Percentiles rank a stretch among this genome's conserved stretches.
phyloP scores from a whole-genome alignment of 2,329 filamentous ascomycete species.

The Calonectria multiphialidica region DNA sequence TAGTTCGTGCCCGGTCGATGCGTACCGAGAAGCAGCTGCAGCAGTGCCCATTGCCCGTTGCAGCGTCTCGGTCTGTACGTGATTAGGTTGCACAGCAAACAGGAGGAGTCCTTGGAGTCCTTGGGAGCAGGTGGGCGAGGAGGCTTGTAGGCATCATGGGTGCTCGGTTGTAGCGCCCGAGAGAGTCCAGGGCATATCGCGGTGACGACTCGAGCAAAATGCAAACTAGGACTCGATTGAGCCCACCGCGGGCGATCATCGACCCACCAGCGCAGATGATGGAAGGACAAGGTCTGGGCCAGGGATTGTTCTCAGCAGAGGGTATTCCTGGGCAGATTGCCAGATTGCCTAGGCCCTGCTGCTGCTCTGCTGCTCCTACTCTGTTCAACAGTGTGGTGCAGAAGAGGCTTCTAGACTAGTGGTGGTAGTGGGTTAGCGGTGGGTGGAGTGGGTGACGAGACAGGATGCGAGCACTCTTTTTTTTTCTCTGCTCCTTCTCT shows the following conservation, averaged over 20 bases:
- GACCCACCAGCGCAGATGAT: constrained; percentile 23
- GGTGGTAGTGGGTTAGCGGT: neutral
- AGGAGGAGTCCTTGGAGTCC: neutral
- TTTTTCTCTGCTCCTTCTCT: neutral
- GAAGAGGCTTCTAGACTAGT: neutral
- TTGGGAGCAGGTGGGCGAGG: too few species aligned
- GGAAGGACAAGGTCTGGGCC: constrained; percentile 10
- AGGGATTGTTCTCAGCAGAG: neutral
- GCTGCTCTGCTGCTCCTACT: too few species aligned
- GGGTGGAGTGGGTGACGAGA: neutral
- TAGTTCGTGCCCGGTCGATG: constrained; percentile 14
- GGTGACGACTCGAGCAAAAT: neutral
- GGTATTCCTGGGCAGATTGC: neutral
- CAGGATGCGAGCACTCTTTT: constrained; percentile 2
- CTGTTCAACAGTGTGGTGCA: neutral
- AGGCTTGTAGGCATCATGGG: constrained; percentile 5
- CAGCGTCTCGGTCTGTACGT: neutral
- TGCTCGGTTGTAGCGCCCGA: neutral
- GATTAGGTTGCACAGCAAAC: neutral
- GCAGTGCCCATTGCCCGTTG: constrained; percentile 9
- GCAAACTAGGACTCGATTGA: constrained; percentile 12
- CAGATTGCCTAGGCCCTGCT: too few species aligned
- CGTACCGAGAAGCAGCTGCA: constrained; percentile 3
- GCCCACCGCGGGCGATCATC: constrained; percentile 23
- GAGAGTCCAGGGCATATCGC: neutral